Evolutionary conservation across 1,284 basidiomycete species (phyloP).

Genomic region (Peniophora sp.): DNA sequence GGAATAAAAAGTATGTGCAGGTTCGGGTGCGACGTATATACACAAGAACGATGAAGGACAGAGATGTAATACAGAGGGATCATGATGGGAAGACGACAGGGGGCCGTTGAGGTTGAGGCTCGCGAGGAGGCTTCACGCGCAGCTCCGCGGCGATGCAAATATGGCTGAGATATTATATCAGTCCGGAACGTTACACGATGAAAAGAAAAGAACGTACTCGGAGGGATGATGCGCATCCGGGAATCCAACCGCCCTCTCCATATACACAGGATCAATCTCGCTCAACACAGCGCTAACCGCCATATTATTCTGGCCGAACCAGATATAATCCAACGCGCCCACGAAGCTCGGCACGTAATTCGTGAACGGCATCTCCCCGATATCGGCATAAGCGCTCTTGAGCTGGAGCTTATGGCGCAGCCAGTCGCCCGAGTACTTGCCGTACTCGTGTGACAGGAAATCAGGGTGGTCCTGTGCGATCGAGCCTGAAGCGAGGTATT

Average conservation of each 20-base stretch:
- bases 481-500: slow-evolving; percentile 76
- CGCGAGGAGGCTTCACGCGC: slow-evolving; percentile 63
- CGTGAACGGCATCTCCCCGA: slow-evolving; percentile 73
- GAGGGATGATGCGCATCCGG: slow-evolving; percentile 95
- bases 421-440: slow-evolving; percentile 89
- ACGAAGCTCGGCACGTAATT: slow-evolving; percentile 87
- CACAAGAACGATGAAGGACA: slow-evolving; percentile 8
- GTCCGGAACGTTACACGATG: slow-evolving; percentile 10
- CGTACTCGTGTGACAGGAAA: slow-evolving; percentile 90
- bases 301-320: slow-evolving; percentile 78
- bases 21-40: slow-evolving; percentile 10
- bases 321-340: slow-evolving; percentile 90
- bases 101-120: slow-evolving; percentile 27
- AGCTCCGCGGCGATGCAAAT: slow-evolving; percentile 63
- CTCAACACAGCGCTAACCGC: slow-evolving; percentile 84
- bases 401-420: slow-evolving; percentile 75
- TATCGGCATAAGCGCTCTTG: slow-evolving; percentile 74
- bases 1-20: background rate
- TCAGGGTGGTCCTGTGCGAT: slow-evolving; percentile 79
- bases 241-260: slow-evolving; percentile 92
- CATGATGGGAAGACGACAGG: slow-evolving; percentile 27
- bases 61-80: slow-evolving; percentile 15
- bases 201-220: slow-evolving; percentile 56
- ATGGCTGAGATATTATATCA: slow-evolving; percentile 38
- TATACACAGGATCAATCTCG: slow-evolving; percentile 81